These are phyloP conservation scores for Fennellomyces sp. DNA, from an alignment of 371 early-diverging fungal species.

Conservation along the genomic window DNA sequence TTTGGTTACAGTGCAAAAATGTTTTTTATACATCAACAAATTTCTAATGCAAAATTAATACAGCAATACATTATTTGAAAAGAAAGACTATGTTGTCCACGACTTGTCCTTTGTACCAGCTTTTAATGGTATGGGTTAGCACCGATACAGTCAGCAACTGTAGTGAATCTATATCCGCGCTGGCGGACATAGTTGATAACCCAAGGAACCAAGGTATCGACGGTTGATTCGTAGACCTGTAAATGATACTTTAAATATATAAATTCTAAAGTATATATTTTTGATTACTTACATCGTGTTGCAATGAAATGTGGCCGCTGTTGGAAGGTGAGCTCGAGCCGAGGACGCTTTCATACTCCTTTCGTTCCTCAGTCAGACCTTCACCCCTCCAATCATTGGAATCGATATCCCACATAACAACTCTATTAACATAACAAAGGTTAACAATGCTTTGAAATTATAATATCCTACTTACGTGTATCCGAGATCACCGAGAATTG, in stretches of 20 bases:
- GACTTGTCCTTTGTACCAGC: too few species aligned
- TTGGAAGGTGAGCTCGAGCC: not conserved
- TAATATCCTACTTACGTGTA: conserved; percentile 32
- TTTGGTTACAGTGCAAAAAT: too few species aligned
- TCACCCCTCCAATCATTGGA: conserved; percentile 50
- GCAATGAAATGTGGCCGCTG: conserved; percentile 43
- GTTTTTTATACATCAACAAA: too few species aligned
- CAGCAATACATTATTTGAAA: too few species aligned
- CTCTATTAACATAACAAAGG: conserved; percentile 5
- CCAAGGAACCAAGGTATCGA: conserved; percentile 41
- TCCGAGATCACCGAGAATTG: conserved; percentile 44
- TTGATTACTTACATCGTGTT: conserved; percentile 33
- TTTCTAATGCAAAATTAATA: too few species aligned
- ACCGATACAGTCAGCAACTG: conserved; percentile 43
- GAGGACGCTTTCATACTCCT: conserved; percentile 14
- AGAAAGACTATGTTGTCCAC: too few species aligned
- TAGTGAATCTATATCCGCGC: conserved; percentile 32
- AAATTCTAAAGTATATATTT: not conserved
- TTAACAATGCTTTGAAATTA: not conserved
- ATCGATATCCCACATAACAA: conserved; percentile 62
- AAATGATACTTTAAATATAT: not conserved
- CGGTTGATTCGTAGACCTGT: conserved; percentile 24
- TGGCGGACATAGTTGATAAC: conserved; percentile 29
- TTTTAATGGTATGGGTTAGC: conserved; percentile 3
- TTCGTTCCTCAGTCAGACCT: conserved; percentile 19